phyloP scores from a whole-genome alignment of 1,284 basidiomycete species.

The Rugosomyces carneus region DNA sequence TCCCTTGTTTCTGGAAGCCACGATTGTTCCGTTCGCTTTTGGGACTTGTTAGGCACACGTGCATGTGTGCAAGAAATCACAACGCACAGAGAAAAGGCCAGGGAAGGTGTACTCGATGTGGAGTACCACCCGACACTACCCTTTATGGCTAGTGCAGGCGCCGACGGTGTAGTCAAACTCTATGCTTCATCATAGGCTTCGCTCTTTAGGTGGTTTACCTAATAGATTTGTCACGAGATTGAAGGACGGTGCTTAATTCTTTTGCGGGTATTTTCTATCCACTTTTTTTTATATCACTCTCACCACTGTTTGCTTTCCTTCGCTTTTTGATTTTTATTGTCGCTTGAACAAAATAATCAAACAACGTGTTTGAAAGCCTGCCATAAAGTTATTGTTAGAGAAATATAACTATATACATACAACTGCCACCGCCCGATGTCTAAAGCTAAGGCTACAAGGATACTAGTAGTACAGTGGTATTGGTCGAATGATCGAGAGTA shows the following conservation, averaged over 20 bases:
- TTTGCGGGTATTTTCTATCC: constrained; percentile 21
- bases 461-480: constrained; percentile 17
- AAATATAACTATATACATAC: too few relatives aligned
- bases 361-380: background rate
- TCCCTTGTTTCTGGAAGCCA: constrained; percentile 88
- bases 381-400: too few relatives aligned
- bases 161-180: constrained; percentile 91
- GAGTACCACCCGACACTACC: constrained; percentile 82
- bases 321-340: constrained; percentile 13
- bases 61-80: constrained; percentile 89
- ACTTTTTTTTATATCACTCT: constrained; percentile 11
- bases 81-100: constrained; percentile 79
- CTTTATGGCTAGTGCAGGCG: constrained; percentile 88
- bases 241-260: constrained; percentile 23
- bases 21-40: constrained; percentile 92
- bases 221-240: constrained; percentile 24
- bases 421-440: constrained; percentile 10
- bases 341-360: background rate
- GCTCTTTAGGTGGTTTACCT: constrained; percentile 11
- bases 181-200: constrained; percentile 67
- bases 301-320: constrained; percentile 17
- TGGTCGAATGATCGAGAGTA: background rate
- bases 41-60: constrained; percentile 82
- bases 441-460: constrained; percentile 26
- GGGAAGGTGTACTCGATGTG: constrained; percentile 87